Conservation (phyloP, 2,329 filamentous ascomycete genomes). For the Leptodontidium sp. region DNA sequence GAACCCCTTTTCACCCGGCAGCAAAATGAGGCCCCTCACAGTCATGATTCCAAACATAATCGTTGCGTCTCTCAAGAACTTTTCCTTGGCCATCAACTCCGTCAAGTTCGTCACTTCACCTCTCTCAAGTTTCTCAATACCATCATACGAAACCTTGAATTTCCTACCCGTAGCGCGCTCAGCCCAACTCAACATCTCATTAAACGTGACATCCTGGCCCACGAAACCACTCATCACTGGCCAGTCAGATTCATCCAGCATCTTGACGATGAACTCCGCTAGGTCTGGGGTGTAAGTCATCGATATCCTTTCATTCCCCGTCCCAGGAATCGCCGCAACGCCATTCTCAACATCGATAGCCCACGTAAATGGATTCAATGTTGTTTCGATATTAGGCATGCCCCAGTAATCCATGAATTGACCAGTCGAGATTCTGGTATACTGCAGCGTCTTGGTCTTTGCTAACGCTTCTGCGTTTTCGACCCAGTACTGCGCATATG, state of each 20-base stretch:
- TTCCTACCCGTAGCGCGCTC: not conserved
- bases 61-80: not conserved
- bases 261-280: not conserved
- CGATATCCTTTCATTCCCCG: not conserved
- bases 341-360: not conserved
- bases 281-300: conserved; percentile 1
- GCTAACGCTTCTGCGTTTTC: not conserved
- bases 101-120: conserved; percentile 2
- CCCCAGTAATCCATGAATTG: conserved; percentile 4
- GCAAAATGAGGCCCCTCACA: not conserved
- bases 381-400: not conserved
- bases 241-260: not conserved
- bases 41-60: conserved; percentile 11
- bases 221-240: not conserved
- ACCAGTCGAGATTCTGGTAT: not conserved
- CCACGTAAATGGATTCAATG: not conserved
- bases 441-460: conserved; percentile 1
- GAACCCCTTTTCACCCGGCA: not conserved
- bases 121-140: conserved; percentile 6
- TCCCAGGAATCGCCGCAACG: not conserved
- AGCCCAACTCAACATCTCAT: not conserved
- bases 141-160: conserved; percentile 5
- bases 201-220: conserved; percentile 4
- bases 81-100: not conserved
- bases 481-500: not conserved